Evolutionary conservation across 148 eudicot genomes (phyloP), one percentile per base, ranked within the genome.

Genomic region (Rhododendron williamsianum): DNA sequence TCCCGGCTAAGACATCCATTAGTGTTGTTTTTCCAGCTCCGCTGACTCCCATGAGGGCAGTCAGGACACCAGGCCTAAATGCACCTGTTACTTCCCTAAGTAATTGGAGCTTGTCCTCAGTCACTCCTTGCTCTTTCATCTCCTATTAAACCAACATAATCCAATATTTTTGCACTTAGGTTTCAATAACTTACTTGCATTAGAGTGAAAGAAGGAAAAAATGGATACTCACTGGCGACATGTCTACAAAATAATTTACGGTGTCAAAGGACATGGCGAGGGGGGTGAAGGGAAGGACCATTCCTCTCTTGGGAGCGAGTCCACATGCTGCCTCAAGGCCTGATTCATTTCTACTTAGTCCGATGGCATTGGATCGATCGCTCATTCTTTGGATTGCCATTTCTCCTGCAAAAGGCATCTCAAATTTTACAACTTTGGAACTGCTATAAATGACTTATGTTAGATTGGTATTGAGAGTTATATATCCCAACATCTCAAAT

Each of bases 21-120:
- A 93, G 90, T 13, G 98, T 94, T 56, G 98, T 94, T 87, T 94
- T 93, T 41, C 98, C 95, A 43, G 97, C 95, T 30, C 98, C 94
- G 69, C 92, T 93, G 1, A 93, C 91, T 51, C 95, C 92, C 88
- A 92, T 92, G 41, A 71, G 76, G 38, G 76, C 76, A 71, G 83
- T 95, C 23, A 95, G 92, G 86, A 95, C 92, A 67, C 98, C 95
- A 13, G 98, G 98, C 88, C 95, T 92, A 74, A 95, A 95, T 76
- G 93, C 91, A 78, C 98, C 98, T 86, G 94, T 95, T 5, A 95
- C 92, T 9, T 94, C 92, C 83, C 92, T 95, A 51, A 95, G 89
- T 84, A 94, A 94, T 82, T 91, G 91, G 85, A 95, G 83, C 35
- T 72, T 91, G 51, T 95, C 93, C 81, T 91, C 94, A 7, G 12